Conservation (phyloP, 2,329 filamentous ascomycete genomes). For the Aspergillus sclerotialis region DNA sequence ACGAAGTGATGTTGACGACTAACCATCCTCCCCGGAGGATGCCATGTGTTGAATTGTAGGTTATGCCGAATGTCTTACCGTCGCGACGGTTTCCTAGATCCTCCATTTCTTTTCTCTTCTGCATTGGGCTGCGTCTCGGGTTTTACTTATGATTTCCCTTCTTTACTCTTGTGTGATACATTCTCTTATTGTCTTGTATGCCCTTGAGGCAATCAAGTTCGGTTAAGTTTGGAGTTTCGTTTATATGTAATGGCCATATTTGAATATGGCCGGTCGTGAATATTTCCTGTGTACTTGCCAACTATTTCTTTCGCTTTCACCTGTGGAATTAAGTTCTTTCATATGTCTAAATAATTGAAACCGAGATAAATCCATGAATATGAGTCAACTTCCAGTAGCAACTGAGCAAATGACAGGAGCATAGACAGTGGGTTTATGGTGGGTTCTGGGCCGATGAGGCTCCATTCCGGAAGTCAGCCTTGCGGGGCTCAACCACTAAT, state of each 20-base stretch:
- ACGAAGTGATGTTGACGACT: conserved; percentile 30
- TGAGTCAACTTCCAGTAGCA: no score
- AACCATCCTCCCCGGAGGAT: conserved; percentile 6
- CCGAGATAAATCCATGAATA: no score
- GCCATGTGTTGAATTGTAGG: no score
- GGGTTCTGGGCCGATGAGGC: neutral
- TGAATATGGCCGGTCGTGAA: no score
- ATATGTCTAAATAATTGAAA: neutral
- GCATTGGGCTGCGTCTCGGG: conserved; percentile 18
- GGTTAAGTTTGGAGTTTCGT: neutral
- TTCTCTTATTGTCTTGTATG: conserved; percentile 8
- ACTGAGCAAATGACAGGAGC: no score
- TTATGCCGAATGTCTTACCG: no score
- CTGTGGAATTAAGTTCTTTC: no score
- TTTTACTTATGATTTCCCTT: conserved; percentile 4
- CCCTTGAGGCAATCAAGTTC: conserved; percentile 17
- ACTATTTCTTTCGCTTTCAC: no score
- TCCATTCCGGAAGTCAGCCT: neutral
- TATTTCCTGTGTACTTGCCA: no score
- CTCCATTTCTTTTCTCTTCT: conserved; percentile 8
- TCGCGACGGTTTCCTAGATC: no score
- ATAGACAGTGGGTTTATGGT: neutral
- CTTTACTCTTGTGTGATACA: conserved; percentile 9
- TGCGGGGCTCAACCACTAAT: neutral
- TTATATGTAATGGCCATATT: neutral